A percentile compares a stretch with the other conserved stretches of the same genome.
phyloP scores from a whole-genome alignment of 306 rosid species.

The Lathyrus sativus region DNA sequence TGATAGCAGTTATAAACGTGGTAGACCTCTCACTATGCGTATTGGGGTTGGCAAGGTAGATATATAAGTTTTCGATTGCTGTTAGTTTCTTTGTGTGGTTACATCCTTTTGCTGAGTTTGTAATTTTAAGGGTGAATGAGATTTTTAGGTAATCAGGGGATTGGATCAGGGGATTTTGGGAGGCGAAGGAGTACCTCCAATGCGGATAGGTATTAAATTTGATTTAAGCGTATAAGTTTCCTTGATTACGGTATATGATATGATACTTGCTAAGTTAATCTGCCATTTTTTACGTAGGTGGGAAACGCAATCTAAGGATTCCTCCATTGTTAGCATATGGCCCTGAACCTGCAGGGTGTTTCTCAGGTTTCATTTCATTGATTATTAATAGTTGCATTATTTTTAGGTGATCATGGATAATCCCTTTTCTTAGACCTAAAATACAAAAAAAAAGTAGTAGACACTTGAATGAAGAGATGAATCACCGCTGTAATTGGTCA shows the following conservation, averaged over 20 bases:
- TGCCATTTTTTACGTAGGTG: slow-evolving; percentile 57
- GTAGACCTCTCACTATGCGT: slow-evolving; percentile 90
- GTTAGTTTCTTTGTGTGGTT: background rate
- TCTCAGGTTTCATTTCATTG: slow-evolving; percentile 62
- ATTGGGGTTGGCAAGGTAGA: slow-evolving; percentile 89
- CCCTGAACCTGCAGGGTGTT: slow-evolving; percentile 98
- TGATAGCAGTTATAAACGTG: slow-evolving; percentile 92
- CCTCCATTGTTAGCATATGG: slow-evolving; percentile 94
- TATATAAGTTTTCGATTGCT: background rate
- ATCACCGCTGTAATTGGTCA: slow-evolving; percentile 13
- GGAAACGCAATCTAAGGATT: slow-evolving; percentile 79
- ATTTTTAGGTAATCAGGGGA: slow-evolving; percentile 67
- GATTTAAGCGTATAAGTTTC: slow-evolving; percentile 6
- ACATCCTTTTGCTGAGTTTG: slow-evolving; percentile 22
- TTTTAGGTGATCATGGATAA: slow-evolving; percentile 4
- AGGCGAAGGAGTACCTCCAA: slow-evolving; percentile 95
- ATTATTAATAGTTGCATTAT: background rate
- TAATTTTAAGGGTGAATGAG: slow-evolving; percentile 7
- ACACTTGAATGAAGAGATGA: background rate
- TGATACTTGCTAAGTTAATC: slow-evolving; percentile 25
- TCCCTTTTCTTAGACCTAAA: background rate
- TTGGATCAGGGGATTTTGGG: slow-evolving; percentile 95
- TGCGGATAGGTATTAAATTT: slow-evolving; percentile 71
- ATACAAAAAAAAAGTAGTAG: background rate
- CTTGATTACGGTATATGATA: slow-evolving; percentile 12